Percentiles rank a stretch among this genome's conserved stretches.
These are phyloP conservation scores for Vittaforma corneae DNA, from an alignment of 371 early-diverging fungal genomes.

Conservation along the genomic window DNA sequence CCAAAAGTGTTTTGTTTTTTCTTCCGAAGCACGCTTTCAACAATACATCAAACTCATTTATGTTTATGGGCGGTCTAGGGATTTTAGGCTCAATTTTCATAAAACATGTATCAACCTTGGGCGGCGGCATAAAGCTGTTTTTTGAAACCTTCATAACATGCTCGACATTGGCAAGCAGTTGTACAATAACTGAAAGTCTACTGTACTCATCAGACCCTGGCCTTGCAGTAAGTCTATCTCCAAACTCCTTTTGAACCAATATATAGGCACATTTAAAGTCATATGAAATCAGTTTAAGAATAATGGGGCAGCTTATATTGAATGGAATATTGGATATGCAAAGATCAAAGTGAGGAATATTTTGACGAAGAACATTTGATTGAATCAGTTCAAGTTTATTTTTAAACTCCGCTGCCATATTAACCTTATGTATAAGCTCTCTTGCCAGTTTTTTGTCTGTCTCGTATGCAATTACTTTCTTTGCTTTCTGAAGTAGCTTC, in stretches of 20 bases:
- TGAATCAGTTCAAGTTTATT: slow-evolving; percentile 80
- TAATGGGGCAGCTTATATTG: slow-evolving; percentile 79
- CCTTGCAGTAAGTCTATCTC: slow-evolving; percentile 81
- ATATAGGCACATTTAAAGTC: slow-evolving; percentile 74
- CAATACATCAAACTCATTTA: slow-evolving; percentile 90
- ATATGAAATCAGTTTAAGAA: slow-evolving; percentile 85
- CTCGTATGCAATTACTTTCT: slow-evolving; percentile 71
- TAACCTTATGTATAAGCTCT: slow-evolving; percentile 84
- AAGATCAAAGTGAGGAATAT: slow-evolving; percentile 91
- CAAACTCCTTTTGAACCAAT: slow-evolving; percentile 99
- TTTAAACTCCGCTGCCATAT: slow-evolving; percentile 17
- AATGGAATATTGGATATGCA: slow-evolving; percentile 98
- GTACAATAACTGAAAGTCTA: slow-evolving; percentile 87
- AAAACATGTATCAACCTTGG: slow-evolving; percentile 87
- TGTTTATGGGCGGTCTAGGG: slow-evolving; percentile 80
- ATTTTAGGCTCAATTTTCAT: slow-evolving; percentile 81
- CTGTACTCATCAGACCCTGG: slow-evolving; percentile 85
- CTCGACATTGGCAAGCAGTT: slow-evolving; percentile 80
- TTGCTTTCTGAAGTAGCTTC: slow-evolving; percentile 78
- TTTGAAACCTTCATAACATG: slow-evolving; percentile 86
- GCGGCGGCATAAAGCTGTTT: slow-evolving; percentile 96
- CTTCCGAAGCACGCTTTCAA: slow-evolving; percentile 80
- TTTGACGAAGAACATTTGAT: slow-evolving; percentile 89
- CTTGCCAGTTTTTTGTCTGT: slow-evolving; percentile 90
- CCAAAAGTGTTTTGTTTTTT: slow-evolving; percentile 84